phyloP scores from a whole-genome alignment of 331 rosid species.

The Erythrophleum ivorense region DNA sequence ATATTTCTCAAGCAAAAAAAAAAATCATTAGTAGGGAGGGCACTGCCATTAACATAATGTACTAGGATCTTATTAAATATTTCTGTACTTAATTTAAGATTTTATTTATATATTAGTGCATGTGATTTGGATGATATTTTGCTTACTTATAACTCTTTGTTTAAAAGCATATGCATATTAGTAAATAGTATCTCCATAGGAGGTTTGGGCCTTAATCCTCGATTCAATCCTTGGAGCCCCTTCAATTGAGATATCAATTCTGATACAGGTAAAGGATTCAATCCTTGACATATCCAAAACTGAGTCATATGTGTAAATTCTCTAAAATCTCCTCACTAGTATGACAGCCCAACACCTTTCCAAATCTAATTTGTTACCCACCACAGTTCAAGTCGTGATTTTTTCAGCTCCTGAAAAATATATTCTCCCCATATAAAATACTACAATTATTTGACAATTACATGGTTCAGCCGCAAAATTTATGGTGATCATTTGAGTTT shows the following conservation, averaged over 20 bases:
- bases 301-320: not conserved
- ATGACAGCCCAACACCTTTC: slow-evolving; percentile 4
- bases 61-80: not conserved
- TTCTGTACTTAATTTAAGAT: not conserved
- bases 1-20: not conserved
- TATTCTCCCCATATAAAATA: slow-evolving; percentile 9
- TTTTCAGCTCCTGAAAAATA: not conserved
- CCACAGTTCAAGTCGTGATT: slow-evolving; percentile 7
- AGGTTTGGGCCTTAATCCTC: not conserved
- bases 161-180: slow-evolving; percentile 4
- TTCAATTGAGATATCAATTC: not conserved
- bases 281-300: slow-evolving; percentile 16
- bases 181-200: not conserved
- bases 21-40: not conserved
- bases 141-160: not conserved
- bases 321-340: slow-evolving; percentile 18
- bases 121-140: not conserved
- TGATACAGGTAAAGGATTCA: not conserved
- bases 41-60: not conserved
- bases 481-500: not conserved
- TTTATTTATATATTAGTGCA: not conserved
- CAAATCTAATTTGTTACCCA: slow-evolving; percentile 6
- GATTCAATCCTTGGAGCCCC: not conserved
- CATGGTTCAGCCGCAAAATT: slow-evolving; percentile 2
- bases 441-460: not conserved